Evolutionary conservation across 2,329 filamentous ascomycete species (phyloP), one percentile per base, ranked within the genome.

Genomic region (Balansia obtecta): DNA sequence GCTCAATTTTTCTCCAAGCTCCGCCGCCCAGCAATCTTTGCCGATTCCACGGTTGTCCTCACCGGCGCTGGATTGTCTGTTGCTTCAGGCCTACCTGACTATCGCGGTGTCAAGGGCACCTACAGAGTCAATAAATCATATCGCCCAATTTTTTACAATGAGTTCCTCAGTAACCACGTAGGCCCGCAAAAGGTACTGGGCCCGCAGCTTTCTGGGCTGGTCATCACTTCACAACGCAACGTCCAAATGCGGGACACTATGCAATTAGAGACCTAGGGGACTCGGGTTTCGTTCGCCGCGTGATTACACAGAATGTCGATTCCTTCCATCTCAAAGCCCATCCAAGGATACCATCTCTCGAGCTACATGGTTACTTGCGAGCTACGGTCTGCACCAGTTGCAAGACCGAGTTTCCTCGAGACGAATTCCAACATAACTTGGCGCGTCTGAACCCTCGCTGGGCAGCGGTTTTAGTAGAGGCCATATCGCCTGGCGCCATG

Each of bases 301-400:
- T 96, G 52, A 82, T 98, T 57, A 97, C 93, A 40, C 93, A 98
- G 65, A 97, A 97, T 63, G 93, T 98, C 48, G 93, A 98, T 68
- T 95, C 89, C 2, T 95, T 98, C 64, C 93, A 98, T 66, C 73
- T 77, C 2, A 70, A 70, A 52, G 85, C 88, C 1, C 90, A 96
- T 65, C 87, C 89, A 0, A 63, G 73, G 10, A 68, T 90, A 42
- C 76, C 80, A 6, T 93, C 87, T 10, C 71, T 94, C 44, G 91
- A 97, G 67, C 75, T 98, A 46, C 93, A 98, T 65, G 93, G 93
- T 57, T 95, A 93, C 66, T 75, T 98, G 46, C 79, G 90, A 56
- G 80, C 84, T 32, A 77, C 89, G 32, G 77, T 89, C 48, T 98
- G 93, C 69, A 79, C 85, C 12, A 86, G 80, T 58, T 98, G 93